These are phyloP conservation scores for Coemansia erecta DNA, from an alignment of 192 early-diverging fungal genomes.

Conservation along the genomic window DNA sequence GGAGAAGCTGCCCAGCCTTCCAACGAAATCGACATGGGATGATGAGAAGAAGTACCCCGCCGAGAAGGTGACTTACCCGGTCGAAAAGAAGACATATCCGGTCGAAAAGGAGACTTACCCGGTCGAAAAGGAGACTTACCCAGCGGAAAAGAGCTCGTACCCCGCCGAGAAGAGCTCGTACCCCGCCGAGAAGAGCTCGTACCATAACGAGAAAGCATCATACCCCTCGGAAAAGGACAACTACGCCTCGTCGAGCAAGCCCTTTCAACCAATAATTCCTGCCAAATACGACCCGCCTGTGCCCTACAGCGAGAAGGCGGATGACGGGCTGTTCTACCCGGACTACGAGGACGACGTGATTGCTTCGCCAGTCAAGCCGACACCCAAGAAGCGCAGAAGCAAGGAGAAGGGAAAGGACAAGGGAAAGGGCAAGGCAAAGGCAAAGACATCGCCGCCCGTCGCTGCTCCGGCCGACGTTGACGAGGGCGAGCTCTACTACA, in stretches of 20 bases:
- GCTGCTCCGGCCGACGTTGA: background rate
- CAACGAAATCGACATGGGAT: too few species aligned
- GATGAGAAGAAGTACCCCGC: constrained; percentile 2
- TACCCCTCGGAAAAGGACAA: constrained; percentile 1
- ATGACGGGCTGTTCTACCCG: background rate
- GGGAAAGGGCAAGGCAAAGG: background rate
- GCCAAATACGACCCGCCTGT: background rate
- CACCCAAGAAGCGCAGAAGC: background rate
- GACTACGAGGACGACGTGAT: background rate
- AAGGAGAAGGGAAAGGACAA: constrained; percentile 1
- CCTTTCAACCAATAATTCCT: too few species aligned
- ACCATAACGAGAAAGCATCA: background rate
- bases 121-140: background rate
- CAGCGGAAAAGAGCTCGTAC: background rate
- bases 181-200: constrained; percentile 4
- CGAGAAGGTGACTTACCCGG: background rate
- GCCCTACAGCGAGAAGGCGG: background rate
- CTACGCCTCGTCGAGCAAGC: background rate
- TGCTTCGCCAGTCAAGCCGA: background rate
- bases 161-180: constrained; percentile 1
- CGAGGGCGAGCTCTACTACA: background rate
- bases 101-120: constrained; percentile 1
- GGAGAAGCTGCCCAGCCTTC: background rate
- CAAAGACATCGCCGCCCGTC: background rate
- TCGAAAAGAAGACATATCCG: constrained; percentile 1